A percentile compares a stretch with the other conserved stretches of the same genome.
phyloP scores from a whole-genome alignment of 2,329 filamentous ascomycete species.

The Ophiocordyceps camponoti-saundersi region DNA sequence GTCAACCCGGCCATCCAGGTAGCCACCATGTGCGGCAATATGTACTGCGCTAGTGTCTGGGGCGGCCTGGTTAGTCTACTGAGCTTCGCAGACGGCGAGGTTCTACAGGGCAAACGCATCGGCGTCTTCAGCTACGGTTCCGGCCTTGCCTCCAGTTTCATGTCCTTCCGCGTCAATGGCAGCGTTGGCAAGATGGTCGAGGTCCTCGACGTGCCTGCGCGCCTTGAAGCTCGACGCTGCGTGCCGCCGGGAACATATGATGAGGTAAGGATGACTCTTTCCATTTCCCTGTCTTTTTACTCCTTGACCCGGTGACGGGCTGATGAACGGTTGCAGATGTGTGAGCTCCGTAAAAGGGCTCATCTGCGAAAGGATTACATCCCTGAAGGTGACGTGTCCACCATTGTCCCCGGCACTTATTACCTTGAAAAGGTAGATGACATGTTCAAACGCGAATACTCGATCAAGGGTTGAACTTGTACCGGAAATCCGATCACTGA shows the following conservation, averaged over 20 bases:
- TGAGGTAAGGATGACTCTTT: slow-evolving; percentile 25
- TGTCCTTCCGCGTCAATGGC: slow-evolving; percentile 57
- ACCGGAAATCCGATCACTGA: no score
- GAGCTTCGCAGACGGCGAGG: slow-evolving; percentile 42
- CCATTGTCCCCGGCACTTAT: slow-evolving; percentile 51
- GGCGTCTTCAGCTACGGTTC: slow-evolving; percentile 68
- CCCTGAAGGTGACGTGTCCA: slow-evolving; percentile 51
- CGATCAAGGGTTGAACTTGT: slow-evolving; percentile 47
- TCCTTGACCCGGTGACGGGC: slow-evolving; percentile 6
- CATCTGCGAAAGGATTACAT: slow-evolving; percentile 68
- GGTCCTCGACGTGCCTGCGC: slow-evolving; percentile 51
- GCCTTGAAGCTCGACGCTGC: slow-evolving; percentile 46
- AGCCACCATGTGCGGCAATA: slow-evolving; percentile 58
- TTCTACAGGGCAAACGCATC: slow-evolving; percentile 54
- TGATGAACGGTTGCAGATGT: slow-evolving; percentile 37
- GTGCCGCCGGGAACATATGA: slow-evolving; percentile 61
- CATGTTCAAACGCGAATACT: slow-evolving; percentile 71
- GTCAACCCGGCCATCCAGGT: slow-evolving; percentile 59
- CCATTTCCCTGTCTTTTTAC: no score
- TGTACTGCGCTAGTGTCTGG: slow-evolving; percentile 58
- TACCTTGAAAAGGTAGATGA: slow-evolving; percentile 69
- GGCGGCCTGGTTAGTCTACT: slow-evolving; percentile 59
- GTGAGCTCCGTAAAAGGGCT: slow-evolving; percentile 64
- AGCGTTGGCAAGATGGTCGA: slow-evolving; percentile 52
- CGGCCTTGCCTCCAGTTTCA: slow-evolving; percentile 54